phyloP scores from a whole-genome alignment of 2,329 filamentous ascomycete species.

The Pseudocercospora crystallina region DNA sequence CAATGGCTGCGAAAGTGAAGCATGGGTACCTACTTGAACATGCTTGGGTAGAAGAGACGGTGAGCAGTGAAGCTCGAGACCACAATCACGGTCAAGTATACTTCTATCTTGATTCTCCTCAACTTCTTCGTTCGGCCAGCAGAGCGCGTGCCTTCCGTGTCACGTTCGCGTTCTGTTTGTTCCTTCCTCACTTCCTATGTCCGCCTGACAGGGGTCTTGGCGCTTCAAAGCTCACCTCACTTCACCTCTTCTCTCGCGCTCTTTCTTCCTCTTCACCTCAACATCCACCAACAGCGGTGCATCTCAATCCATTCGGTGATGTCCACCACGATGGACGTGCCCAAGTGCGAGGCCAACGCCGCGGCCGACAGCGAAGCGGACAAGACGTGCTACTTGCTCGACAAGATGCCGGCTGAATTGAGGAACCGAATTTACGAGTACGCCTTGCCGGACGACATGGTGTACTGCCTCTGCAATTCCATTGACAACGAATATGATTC shows the following conservation, averaged over 20 bases:
- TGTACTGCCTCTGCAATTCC: no score
- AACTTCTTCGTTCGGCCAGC: not conserved
- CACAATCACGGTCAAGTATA: not conserved
- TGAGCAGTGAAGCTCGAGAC: not conserved
- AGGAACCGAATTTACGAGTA: constrained; percentile 3
- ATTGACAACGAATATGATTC: no score
- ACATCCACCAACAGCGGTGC: not conserved
- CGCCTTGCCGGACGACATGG: not conserved
- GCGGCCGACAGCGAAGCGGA: not conserved
- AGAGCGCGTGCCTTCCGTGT: not conserved
- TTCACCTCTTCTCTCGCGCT: not conserved
- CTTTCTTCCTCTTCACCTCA: not conserved
- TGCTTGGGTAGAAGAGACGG: no score
- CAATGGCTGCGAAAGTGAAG: not conserved
- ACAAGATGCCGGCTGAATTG: not conserved
- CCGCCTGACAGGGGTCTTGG: not conserved
- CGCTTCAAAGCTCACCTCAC: constrained; percentile 3
- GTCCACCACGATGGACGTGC: not conserved
- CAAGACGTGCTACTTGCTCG: not conserved
- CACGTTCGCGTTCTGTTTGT: no score
- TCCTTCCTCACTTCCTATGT: not conserved
- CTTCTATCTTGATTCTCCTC: not conserved
- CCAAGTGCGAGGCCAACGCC: not conserved
- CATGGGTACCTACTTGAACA: not conserved
- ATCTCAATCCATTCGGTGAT: not conserved